Conservation (phyloP, 495 filamentous ascomycete genomes). For the Penicillium cosmopolitanum region DNA sequence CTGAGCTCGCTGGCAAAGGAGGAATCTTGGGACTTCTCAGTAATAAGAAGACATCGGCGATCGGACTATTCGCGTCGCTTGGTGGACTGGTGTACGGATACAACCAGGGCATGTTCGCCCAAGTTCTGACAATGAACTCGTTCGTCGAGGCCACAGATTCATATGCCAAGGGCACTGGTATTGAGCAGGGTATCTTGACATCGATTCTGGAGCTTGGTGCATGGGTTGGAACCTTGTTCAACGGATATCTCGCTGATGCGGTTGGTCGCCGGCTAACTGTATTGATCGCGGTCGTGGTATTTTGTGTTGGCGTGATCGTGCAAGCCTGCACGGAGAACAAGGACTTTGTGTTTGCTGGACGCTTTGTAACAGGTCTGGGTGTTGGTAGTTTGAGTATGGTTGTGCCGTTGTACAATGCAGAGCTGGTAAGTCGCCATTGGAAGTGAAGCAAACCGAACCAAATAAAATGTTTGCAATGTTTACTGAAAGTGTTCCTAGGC, state of each 20-base stretch:
- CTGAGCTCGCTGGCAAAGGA: conserved; percentile 36
- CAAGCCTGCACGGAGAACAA: conserved; percentile 65
- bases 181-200: conserved; percentile 65
- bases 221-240: conserved; percentile 76
- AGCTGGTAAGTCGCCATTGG: conserved; percentile 51
- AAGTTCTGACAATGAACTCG: conserved; percentile 38
- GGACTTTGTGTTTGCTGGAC: conserved; percentile 68
- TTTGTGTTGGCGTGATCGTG: conserved; percentile 75
- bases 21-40: conserved; percentile 33
- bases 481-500: conserved; percentile 21
- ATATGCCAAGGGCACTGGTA: conserved; percentile 51
- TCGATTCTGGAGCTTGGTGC: conserved; percentile 83
- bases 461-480: background rate
- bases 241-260: conserved; percentile 74
- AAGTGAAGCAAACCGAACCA: background rate
- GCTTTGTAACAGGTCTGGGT: conserved; percentile 70
- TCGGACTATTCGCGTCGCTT: conserved; percentile 40
- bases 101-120: conserved; percentile 46
- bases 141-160: conserved; percentile 34
- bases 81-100: conserved; percentile 45
- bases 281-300: conserved; percentile 67
- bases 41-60: conserved; percentile 40
- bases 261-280: conserved; percentile 75
- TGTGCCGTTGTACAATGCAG: conserved; percentile 66
- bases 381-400: conserved; percentile 42